Evolutionary conservation across 306 rosid species (phyloP).

Genomic region (Mimosa bimucronata): DNA sequence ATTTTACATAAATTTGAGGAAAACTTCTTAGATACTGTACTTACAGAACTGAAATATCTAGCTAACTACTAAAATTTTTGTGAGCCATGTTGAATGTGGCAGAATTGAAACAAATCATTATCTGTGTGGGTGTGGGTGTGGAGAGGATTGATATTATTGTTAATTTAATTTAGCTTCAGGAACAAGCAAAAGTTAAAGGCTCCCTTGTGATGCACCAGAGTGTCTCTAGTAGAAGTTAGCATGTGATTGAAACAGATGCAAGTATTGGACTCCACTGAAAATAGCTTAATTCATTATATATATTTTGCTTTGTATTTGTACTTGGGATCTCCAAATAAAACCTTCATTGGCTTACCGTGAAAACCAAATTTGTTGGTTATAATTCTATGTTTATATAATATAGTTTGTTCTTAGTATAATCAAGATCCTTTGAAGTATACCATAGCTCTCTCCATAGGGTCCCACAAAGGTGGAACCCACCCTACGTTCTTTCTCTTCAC

Average conservation of each 20-base stretch:
- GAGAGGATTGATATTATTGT: neutral
- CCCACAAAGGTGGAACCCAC: neutral
- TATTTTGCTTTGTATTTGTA: neutral
- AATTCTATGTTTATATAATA: neutral
- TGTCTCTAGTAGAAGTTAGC: neutral
- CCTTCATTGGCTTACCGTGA: neutral
- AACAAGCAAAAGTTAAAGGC: neutral
- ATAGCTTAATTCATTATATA: neutral
- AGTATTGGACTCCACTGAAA: neutral
- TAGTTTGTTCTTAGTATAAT: neutral
- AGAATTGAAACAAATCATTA: neutral
- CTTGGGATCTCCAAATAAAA: neutral
- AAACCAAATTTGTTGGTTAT: neutral
- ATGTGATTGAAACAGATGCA: neutral
- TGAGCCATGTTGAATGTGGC: neutral
- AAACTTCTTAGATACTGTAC: neutral
- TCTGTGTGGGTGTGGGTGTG: neutral
- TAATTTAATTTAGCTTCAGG: neutral
- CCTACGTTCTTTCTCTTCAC: neutral
- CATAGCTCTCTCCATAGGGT: neutral
- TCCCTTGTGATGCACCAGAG: neutral
- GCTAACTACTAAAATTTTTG: neutral
- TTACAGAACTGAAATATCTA: neutral
- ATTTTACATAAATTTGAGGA: neutral
- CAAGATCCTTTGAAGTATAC: neutral